Evolutionary conservation across 805 yeast genomes (phyloP), one percentile per base, ranked within the genome.

Genomic region (Wickerhamia fluorescens): DNA sequence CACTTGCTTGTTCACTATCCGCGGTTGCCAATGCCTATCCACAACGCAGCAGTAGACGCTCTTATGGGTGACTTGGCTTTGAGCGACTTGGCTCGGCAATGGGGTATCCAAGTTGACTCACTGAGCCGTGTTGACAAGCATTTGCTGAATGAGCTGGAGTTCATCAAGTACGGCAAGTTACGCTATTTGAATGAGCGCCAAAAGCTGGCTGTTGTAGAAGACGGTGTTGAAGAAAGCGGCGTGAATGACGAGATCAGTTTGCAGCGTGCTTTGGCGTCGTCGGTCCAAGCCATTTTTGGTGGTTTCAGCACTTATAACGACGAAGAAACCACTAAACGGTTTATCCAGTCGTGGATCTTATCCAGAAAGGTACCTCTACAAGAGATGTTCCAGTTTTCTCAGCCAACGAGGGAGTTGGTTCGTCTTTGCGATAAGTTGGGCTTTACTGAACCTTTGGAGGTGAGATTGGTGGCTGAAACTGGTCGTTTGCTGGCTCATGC

Each of bases 41-140:
- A 86, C 33, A 74, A 78, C 43, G 75, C 78, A 5, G 84, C 94
- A 1, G 77, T 82, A 6, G 79, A 83, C 41, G 71, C 92, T 1
- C 83, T 76, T 49, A 69, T 82, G 48, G 83, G 89, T 3, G 71
- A 74, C 20, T 70, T 66, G 10, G 69, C 86, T 1, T 63, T 92
- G 33, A 61, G 73, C 20, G 71, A 70, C 28, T 61, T 87, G 15
- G 96, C 87, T 20, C 69, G 67, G 45, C 48, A 61, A 12, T 92
- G 96, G 96, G 98, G 98, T 59, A 77, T 92, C 27, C 88, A 86
- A 56, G 66, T 71, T 11, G 96, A 88, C 49, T 56, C 59, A 6
- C 60, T 75, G 5, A 59, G 84, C 13, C 66, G 77, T 25, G 54
- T 86, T 35, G 77, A 78, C 27, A 74, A 85, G 44, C 74, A 69